Conservation (phyloP, 192 early-diverging fungal species). For the Coemansia pectinata region DNA sequence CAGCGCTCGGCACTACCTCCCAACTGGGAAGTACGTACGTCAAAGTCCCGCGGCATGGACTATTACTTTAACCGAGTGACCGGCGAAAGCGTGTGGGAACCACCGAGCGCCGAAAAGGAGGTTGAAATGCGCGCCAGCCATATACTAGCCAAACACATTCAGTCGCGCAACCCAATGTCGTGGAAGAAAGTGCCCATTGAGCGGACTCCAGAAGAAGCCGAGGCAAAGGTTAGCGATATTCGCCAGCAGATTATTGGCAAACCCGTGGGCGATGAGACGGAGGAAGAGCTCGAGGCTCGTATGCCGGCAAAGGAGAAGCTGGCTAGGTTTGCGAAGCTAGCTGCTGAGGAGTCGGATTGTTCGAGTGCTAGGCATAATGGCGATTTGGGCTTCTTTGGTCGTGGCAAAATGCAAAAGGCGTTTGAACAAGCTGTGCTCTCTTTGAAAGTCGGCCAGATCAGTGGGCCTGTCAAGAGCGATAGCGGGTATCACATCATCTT, state of each 20-base stretch:
- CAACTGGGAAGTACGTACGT: constrained; percentile 71
- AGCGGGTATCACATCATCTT: constrained; percentile 93
- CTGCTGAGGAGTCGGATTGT: constrained; percentile 83
- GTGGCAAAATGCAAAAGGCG: constrained; percentile 86
- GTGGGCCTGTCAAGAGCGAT: constrained; percentile 80
- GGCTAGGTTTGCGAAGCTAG: constrained; percentile 72
- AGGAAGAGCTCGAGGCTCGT: constrained; percentile 11
- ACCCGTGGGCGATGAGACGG: not conserved
- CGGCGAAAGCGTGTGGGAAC: constrained; percentile 75
- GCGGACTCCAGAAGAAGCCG: constrained; percentile 87
- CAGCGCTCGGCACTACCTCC: constrained; percentile 55
- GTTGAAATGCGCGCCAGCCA: constrained; percentile 78
- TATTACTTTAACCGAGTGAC: constrained; percentile 82
- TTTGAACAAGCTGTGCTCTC: constrained; percentile 91
- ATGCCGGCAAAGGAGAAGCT: constrained; percentile 28
- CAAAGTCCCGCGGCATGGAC: constrained; percentile 62
- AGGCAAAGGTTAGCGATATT: constrained; percentile 66
- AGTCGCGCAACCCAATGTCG: constrained; percentile 82
- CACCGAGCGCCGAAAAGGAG: constrained; percentile 45
- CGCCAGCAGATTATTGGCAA: constrained; percentile 59
- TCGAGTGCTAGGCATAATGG: constrained; percentile 86
- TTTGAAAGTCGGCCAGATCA: constrained; percentile 81
- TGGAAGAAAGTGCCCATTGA: constrained; percentile 92
- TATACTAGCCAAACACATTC: constrained; percentile 87
- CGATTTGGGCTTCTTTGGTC: constrained; percentile 86